Base-by-base conservation (phyloP, 768 basidiomycete species). In the Tylopilus subfusipes region DNA sequence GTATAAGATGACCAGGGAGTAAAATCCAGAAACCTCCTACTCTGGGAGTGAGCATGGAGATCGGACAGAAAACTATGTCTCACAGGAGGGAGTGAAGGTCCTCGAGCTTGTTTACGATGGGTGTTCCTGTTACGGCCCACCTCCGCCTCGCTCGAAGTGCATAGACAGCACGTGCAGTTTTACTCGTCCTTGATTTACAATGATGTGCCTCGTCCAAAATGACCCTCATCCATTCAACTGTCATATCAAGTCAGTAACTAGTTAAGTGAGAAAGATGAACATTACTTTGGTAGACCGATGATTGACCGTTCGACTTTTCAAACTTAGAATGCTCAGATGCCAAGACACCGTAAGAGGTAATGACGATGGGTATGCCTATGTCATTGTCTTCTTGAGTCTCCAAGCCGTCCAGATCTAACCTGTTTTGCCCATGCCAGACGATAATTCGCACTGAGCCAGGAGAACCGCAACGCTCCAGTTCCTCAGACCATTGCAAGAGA, bases 101-200 rank as follows among this genome's bases (percentile, higher is more conserved):
- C 62, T 95, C 91, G 7, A 96, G 76, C 58, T 86, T 85, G 67
- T 98, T 98, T 52, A 97, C 91, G 55, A 98, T 98, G 0, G 96
- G 96, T 5, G 96, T 98, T 13, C 93, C 93, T 13, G 93, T 96
- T 27, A 96, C 83, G 4, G 92, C 92, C 96, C 96, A 98, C 58
- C 89, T 79, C 43, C 91, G 75, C 56, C 85, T 78, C 5, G 89
- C 89, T 21, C 78, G 80, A 11, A 98, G 76, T 6, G 90, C 90
- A 67, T 88, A 98, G 42, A 90, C 90, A 8, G 96, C 88, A 61
- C 86, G 89, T 0, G 93, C 92, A 14, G 90, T 91, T 69, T 90
- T 88, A 63, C 91, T 94, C 7, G 81, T 79, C 22, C 95, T 81
- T 13, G 90, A 93, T 72, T 97, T 98, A 76, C 92, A 94, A 56